phyloP scores from a whole-genome alignment of 192 early-diverging fungal species.

The Funneliformis geosporum region DNA sequence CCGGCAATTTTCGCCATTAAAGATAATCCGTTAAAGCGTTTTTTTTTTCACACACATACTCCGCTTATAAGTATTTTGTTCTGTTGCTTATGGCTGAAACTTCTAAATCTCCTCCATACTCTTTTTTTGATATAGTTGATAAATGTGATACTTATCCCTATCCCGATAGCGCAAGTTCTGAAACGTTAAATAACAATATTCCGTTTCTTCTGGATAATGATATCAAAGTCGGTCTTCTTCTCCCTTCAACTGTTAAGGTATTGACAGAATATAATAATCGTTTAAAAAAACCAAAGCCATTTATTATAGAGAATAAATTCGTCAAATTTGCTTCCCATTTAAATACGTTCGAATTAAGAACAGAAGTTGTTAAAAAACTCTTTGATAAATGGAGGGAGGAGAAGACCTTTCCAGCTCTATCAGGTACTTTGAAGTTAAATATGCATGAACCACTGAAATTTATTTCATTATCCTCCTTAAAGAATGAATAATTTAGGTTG shows the following conservation, averaged over 20 bases:
- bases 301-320: slow-evolving; percentile 41
- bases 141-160: slow-evolving; percentile 55
- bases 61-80: no score
- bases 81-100: background rate
- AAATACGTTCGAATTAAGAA: slow-evolving; percentile 34
- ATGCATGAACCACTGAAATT: background rate
- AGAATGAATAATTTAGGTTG: slow-evolving; percentile 58
- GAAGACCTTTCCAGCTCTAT: slow-evolving; percentile 35
- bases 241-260: slow-evolving; percentile 32
- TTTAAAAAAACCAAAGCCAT: slow-evolving; percentile 34
- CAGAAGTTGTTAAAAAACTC: slow-evolving; percentile 39
- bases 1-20: no score
- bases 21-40: no score
- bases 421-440: slow-evolving; percentile 17
- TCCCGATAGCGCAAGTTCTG: slow-evolving; percentile 20
- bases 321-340: slow-evolving; percentile 46
- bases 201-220: slow-evolving; percentile 40
- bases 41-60: no score
- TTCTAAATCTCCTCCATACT: background rate
- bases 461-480: background rate
- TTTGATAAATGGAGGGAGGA: slow-evolving; percentile 44
- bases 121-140: slow-evolving; percentile 46
- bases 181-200: slow-evolving; percentile 5
- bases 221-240: slow-evolving; percentile 45
- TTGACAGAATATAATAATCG: slow-evolving; percentile 43